Base-by-base conservation (phyloP, 305 asterid genomes). In the Plantago coronopus region DNA sequence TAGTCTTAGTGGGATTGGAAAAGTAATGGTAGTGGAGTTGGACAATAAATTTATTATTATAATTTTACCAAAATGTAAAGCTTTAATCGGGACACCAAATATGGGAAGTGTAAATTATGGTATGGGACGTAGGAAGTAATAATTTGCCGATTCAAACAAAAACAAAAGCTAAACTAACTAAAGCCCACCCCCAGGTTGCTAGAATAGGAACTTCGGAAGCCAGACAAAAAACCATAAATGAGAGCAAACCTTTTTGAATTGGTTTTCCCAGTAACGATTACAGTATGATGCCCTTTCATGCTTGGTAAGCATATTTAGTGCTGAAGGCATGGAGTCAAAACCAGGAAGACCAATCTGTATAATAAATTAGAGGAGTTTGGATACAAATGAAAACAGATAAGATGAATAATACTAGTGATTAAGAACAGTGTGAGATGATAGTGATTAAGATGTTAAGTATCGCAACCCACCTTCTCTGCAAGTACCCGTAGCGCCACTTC, bases 341-440 rank as follows among this genome's bases (percentile, higher is more conserved):
- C 99, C 99, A 76, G 99, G 99, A 82, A 94, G 97, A 59, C 99
- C 99, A 78, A 94, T 88, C 99, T 94, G 95, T 34, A 74, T 64
- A 59, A 81, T 58, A 80, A 38, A 67, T 70, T 48, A 65, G 48
- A 61, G 62, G 44, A 64, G 48, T 23, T 64, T 37, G 47, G 42
- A 14, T 64, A 53, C 67, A 66, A 48, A 37, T 27, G 25, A 68
- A 19, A 69, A 51, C 63, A 44, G 67, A 9, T 17, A 25, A 58
- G 57, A 45, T 20, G 61, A 47, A 53, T 55, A 49, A 37, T 31
- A n/a, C n/a, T n/a, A 10, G 58, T 19, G 68, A 62, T 25, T 45
- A 63, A 61, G 22, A 42, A 50, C 17, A 57, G 34, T n/a, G n/a
- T n/a, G n/a, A n/a, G n/a, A n/a, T n/a, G n/a, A n/a, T n/a, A n/a